Evolutionary conservation across 73 alveolate genomes (phyloP), one percentile per base, ranked within the genome.

Genomic region (Symbiodinium pilosum): DNA sequence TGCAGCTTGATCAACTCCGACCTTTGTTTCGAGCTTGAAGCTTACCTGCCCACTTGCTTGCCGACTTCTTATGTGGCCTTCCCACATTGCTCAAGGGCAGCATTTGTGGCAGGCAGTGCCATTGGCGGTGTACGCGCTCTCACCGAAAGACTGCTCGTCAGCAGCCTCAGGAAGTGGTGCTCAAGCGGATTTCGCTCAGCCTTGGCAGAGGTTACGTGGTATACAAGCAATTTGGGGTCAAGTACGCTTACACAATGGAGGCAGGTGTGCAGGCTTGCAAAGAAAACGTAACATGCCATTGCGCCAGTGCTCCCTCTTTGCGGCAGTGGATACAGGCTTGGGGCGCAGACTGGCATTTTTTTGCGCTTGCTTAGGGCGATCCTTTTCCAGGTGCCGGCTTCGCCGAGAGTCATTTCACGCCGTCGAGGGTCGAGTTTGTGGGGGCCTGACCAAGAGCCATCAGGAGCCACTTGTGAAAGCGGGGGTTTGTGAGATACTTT

Each of bases 161-260:
- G 83, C 21, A 47, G 59, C 59, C 59, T 47, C 59, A 47, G 14
- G 14, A 9, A 9, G 14, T 9, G 14, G 59, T 9, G 59, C 59
- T 47, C 59, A 47, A 9, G 59, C 6, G 59, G 59, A 6, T 47
- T 14, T 9, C 59, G 59, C 21, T 47, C 59, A 47, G 83, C 30
- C 83, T 34, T 68, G 6, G 32, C 47, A 14, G 38, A 89, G 96
- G 96, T 3, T 89, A 89, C 36, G 96, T 89, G 24, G 87, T 89
- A 51, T 68, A 89, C 87, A 89, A 89, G 87, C 96, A 89, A 75
- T 89, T 89, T 39, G 96, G 96, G 34, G 96, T 89, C 87, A 89
- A 89, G 59, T 89, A 68, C 73, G 43, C 96, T 21, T 89, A 89
- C 75, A 89, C 96, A 21, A 42, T 89, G 40, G 96, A 89, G 96